Evolutionary conservation across 495 filamentous ascomycete genomes (phyloP), one percentile per base, ranked within the genome.

Genomic region (Tricharina praecox): DNA sequence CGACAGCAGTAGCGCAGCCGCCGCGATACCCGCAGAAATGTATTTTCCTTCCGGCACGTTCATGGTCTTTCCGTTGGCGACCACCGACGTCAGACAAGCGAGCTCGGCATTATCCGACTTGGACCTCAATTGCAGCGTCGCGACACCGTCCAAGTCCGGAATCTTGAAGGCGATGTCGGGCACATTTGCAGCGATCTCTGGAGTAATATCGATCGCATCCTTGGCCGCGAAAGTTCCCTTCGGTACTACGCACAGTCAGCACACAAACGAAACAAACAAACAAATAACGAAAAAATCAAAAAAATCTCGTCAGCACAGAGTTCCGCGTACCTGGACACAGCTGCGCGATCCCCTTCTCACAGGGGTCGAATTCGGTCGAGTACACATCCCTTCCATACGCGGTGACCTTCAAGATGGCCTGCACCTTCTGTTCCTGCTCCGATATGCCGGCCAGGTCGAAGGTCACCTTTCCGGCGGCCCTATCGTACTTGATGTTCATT

Each of bases 321-420:
- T 20, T 2, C 10, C 10, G 21, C n/a, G 37, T 18, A 86, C 82
- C 72, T 53, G 90, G 90, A 65, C 90, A 97, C 37, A 97, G 67
- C 52, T 83, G 62, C 3, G 67, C 54, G 21, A 96, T 79, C 10
- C 61, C 65, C 40, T 55, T 43, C 16, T 76, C 68, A 55, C 90
- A 97, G 21, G 90, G 90, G 52, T 93, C 77, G 61, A 97, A 94
- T 5, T 63, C 63, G 42, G 81, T 83, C 11, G 70, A 67, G 63
- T 93, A 95, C 20, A 96, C 71, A 52, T 85, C 60, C 39, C 76
- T 77, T 44, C 90, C 90, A 53, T 95, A 95, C 7, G 90, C 90
- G 24, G 72, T 82, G 32, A 95, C 82, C 35, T 74, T 74, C 42
- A 97, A 66, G 13, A 71, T 62, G 5, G 85, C 87, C 47, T 73